phyloP scores from a whole-genome alignment of 2,329 filamentous ascomycete species.

The Cladophialophora carrionii region DNA sequence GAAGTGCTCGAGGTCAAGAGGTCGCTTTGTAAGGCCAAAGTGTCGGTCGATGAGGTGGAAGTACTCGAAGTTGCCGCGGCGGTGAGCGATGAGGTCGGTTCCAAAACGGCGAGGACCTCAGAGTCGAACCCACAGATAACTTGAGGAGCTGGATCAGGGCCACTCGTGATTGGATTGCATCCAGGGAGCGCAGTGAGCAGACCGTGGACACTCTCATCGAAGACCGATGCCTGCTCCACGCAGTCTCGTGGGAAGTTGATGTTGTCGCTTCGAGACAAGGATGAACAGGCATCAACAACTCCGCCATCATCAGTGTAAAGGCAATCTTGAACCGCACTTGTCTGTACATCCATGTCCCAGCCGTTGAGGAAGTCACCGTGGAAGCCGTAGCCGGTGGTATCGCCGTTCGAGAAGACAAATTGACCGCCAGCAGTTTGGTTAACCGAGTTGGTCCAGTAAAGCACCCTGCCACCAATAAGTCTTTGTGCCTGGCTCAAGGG shows the following conservation, averaged over 20 bases:
- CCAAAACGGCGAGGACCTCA: constrained; percentile 7
- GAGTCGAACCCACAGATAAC: constrained; percentile 26
- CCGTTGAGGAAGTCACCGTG: constrained; percentile 70
- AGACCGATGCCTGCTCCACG: constrained; percentile 50
- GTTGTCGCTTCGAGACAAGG: constrained; percentile 59
- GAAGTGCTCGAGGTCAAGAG: neutral
- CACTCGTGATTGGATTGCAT: constrained; percentile 39
- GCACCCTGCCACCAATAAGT: constrained; percentile 54
- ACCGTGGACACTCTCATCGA: constrained; percentile 42
- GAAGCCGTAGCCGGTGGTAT: constrained; percentile 57
- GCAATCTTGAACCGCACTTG: constrained; percentile 70
- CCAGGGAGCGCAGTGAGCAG: constrained; percentile 38
- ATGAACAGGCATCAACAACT: constrained; percentile 62
- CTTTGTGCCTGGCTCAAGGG: constrained; percentile 33
- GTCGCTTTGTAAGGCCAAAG: constrained; percentile 7
- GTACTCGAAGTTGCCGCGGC: constrained; percentile 14
- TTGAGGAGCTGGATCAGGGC: constrained; percentile 42
- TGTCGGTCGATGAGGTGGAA: neutral
- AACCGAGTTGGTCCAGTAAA: constrained; percentile 44
- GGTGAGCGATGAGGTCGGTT: neutral
- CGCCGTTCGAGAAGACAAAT: constrained; percentile 55
- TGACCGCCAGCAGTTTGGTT: constrained; percentile 60
- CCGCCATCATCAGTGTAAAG: constrained; percentile 56
- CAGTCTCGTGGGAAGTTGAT: constrained; percentile 57
- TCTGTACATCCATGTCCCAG: constrained; percentile 69